These are phyloP conservation scores for Hygrocybe coccinea DNA, from an alignment of 768 basidiomycete species.

Conservation along the genomic window DNA sequence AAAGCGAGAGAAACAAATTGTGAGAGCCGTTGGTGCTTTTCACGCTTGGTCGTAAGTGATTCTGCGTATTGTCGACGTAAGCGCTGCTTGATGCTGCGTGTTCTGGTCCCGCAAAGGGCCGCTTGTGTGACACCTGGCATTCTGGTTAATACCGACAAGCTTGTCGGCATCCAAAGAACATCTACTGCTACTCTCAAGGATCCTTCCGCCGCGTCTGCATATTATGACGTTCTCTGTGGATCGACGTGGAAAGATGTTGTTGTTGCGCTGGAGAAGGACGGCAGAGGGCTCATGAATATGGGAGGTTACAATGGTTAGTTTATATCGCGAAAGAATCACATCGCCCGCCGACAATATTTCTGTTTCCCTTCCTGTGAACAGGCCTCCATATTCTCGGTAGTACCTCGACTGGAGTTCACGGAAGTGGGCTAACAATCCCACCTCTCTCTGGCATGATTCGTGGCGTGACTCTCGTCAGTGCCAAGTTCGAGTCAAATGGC, in stretches of 20 bases:
- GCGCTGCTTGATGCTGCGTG: background rate
- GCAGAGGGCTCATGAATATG: conserved; percentile 3
- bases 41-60: conserved; percentile 1
- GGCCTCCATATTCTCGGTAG: background rate
- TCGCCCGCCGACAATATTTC: too few relatives aligned
- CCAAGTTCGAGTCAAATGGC: background rate
- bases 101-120: background rate
- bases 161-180: background rate
- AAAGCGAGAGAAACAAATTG: background rate
- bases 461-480: conserved; percentile 1
- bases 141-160: conserved; percentile 1
- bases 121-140: conserved; percentile 1
- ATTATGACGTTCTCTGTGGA: conserved; percentile 1
- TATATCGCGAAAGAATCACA: background rate
- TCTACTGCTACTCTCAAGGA: background rate
- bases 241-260: background rate
- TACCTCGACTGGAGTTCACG: background rate
- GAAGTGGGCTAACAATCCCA: background rate
- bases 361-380: background rate
- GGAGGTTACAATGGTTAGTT: background rate
- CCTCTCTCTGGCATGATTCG: conserved; percentile 1
- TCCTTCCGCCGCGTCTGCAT: background rate
- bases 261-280: conserved; percentile 5
- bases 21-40: conserved; percentile 2
- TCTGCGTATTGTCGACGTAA: background rate